phyloP scores from a whole-genome alignment of 129 eudicot genomes.

The Arctium lappa region DNA sequence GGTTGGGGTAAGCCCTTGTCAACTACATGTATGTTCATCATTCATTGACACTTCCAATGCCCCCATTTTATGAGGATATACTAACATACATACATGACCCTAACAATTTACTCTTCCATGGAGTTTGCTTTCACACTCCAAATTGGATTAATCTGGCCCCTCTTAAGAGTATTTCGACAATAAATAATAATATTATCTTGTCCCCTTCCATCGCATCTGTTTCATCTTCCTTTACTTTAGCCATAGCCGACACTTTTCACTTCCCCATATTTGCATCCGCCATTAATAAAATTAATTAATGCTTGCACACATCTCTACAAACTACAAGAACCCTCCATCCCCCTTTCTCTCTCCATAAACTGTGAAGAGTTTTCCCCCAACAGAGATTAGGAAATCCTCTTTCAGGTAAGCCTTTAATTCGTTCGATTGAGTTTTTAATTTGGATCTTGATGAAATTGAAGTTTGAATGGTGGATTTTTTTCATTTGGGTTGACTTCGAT shows the following conservation, averaged over 20 bases:
- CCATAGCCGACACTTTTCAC: conserved; percentile 69
- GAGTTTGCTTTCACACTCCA: not conserved
- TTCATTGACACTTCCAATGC: conserved; percentile 15
- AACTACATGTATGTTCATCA: conserved; percentile 21
- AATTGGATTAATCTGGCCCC: conserved; percentile 19
- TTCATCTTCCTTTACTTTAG: conserved; percentile 29
- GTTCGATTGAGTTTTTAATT: not conserved
- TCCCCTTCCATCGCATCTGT: conserved; percentile 20
- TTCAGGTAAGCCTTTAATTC: not conserved
- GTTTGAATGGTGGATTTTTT: not conserved
- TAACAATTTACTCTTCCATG: not conserved
- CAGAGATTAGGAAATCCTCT: conserved; percentile 1
- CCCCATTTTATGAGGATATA: not conserved
- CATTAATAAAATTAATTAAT: conserved; percentile 3
- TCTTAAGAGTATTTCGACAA: not conserved
- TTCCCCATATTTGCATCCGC: conserved; percentile 40
- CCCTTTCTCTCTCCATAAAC: conserved; percentile 24
- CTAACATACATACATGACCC: not conserved
- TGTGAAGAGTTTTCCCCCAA: not conserved
- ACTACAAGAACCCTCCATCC: conserved; percentile 4
- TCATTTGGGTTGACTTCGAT: not conserved
- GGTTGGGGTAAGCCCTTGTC: conserved; percentile 15
- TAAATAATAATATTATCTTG: conserved; percentile 20
- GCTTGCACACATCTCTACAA: conserved; percentile 24
- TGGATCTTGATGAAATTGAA: not conserved